Evolutionary conservation across 129 eudicot genomes (phyloP).

Genomic region (Lonicera japonica): DNA sequence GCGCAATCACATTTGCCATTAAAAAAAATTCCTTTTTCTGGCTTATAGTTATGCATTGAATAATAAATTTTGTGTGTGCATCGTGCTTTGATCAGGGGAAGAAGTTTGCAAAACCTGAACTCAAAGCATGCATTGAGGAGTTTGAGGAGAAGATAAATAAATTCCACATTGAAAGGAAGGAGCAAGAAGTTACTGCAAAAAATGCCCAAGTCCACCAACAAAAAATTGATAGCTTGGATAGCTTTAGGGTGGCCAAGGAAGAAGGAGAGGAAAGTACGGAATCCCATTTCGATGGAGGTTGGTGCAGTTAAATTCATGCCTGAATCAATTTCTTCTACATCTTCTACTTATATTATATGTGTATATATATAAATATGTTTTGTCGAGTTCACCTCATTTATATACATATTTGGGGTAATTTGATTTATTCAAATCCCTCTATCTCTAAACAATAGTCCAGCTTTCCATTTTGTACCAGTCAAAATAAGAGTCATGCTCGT

Average conservation of each 20-base stretch:
- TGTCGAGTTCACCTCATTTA: neutral
- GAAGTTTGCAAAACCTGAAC: constrained; percentile 91
- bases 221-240: constrained; percentile 51
- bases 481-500: too few species aligned
- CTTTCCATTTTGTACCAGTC: neutral
- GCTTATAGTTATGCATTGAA: neutral
- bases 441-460: neutral
- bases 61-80: neutral
- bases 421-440: neutral
- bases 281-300: constrained; percentile 59
- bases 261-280: constrained; percentile 40
- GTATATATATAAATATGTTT: neutral
- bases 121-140: constrained; percentile 75
- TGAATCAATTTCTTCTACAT: neutral
- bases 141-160: constrained; percentile 76
- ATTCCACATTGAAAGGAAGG: constrained; percentile 77
- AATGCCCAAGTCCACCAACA: constrained; percentile 83
- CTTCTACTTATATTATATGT: neutral
- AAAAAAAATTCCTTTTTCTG: too few species aligned
- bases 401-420: neutral
- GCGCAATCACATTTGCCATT: neutral
- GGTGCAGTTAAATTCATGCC: neutral
- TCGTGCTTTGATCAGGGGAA: constrained; percentile 44
- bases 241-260: constrained; percentile 24
- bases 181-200: constrained; percentile 73